Percentiles rank a stretch among this genome's conserved stretches.
Conservation (phyloP, 495 filamentous ascomycete genomes). For the Melanomma pulvis-pyrius region DNA sequence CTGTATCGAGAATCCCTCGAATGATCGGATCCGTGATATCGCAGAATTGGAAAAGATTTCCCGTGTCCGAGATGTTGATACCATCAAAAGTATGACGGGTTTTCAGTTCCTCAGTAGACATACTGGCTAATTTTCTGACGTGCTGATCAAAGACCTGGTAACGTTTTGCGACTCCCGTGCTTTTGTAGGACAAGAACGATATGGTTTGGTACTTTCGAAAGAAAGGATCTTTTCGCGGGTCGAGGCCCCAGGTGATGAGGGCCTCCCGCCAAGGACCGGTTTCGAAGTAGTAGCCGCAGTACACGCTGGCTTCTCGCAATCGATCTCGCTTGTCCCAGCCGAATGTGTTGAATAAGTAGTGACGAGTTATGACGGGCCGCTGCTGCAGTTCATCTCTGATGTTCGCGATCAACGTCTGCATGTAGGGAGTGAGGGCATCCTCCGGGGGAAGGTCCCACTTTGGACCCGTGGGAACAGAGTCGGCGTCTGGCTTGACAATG, state of each 20-base stretch:
- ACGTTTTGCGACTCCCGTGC: background rate
- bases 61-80: constrained; percentile 64
- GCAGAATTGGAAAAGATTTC: constrained; percentile 89
- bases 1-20: constrained; percentile 53
- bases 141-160: background rate
- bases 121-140: background rate
- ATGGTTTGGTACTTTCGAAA: constrained; percentile 85
- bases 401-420: constrained; percentile 62
- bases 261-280: constrained; percentile 90
- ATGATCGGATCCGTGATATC: constrained; percentile 84
- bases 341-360: constrained; percentile 70
- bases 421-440: constrained; percentile 49
- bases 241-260: constrained; percentile 79
- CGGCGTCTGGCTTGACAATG: constrained; percentile 61
- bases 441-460: constrained; percentile 55
- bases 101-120: constrained; percentile 36
- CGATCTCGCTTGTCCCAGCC: constrained; percentile 49
- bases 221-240: constrained; percentile 73
- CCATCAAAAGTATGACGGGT: constrained; percentile 78
- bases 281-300: constrained; percentile 85
- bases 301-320: constrained; percentile 67
- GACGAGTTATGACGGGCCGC: constrained; percentile 84
- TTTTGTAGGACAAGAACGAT: constrained; percentile 61
- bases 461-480: constrained; percentile 55
- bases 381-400: constrained; percentile 64